phyloP scores from a whole-genome alignment of 2,329 filamentous ascomycete species.

The Aspergillus sp. region DNA sequence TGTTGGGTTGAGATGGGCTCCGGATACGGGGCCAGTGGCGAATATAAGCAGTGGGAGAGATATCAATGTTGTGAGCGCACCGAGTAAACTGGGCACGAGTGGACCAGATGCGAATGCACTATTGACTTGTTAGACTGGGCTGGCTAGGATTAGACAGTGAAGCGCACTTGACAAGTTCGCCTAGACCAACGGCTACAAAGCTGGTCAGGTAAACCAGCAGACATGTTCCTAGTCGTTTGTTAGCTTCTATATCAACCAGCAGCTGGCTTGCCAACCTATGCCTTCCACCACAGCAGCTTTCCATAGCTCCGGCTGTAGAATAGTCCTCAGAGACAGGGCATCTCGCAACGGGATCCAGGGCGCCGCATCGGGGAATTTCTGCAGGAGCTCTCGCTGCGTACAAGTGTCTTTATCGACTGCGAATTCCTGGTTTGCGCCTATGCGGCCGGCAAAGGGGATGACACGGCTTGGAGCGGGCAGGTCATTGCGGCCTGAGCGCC shows the following conservation, averaged over 20 bases:
- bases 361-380: slow-evolving; percentile 41
- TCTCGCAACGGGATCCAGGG: slow-evolving; percentile 28
- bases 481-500: not conserved
- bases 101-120: not conserved
- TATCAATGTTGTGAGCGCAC: slow-evolving; percentile 41
- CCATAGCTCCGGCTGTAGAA: slow-evolving; percentile 38
- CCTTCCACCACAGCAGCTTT: slow-evolving; percentile 44
- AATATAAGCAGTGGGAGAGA: slow-evolving; percentile 52
- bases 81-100: slow-evolving; percentile 24
- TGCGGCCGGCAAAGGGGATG: slow-evolving; percentile 10
- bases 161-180: not conserved
- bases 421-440: slow-evolving; percentile 14
- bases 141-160: not conserved
- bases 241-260: not conserved
- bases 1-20: slow-evolving; percentile 55
- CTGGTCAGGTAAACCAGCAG: slow-evolving; percentile 27
- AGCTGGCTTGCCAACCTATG: slow-evolving; percentile 25
- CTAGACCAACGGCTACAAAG: slow-evolving; percentile 19
- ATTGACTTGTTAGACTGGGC: not conserved
- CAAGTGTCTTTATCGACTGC: slow-evolving; percentile 22
- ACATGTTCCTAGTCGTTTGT: not conserved
- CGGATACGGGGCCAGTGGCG: slow-evolving; percentile 49
- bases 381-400: slow-evolving; percentile 22
- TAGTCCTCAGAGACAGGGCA: slow-evolving; percentile 37
- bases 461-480: not conserved